Conservation (phyloP, 768 basidiomycete species). For the Boletus rubropictus region DNA sequence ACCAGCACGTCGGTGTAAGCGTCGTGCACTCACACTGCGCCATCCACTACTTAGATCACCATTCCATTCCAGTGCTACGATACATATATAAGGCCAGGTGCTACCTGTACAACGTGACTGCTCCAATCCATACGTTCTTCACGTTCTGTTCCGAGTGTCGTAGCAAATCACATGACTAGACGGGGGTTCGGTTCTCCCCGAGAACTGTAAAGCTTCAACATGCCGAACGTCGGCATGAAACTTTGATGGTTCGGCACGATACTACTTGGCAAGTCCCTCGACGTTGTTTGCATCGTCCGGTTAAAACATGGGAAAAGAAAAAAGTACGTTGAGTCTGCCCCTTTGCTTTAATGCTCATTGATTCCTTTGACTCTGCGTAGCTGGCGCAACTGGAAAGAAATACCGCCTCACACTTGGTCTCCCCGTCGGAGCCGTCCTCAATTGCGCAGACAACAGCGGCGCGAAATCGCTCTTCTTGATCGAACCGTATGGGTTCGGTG, state of each 20-base stretch:
- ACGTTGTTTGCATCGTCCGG: slow-evolving; percentile 8
- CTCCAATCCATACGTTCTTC: too few species aligned
- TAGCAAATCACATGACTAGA: too few species aligned
- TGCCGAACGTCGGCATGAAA: slow-evolving; percentile 20
- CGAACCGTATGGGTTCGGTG: slow-evolving; percentile 92
- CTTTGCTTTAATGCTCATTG: not conserved
- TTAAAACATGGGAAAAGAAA: slow-evolving; percentile 24
- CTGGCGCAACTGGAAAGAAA: slow-evolving; percentile 82
- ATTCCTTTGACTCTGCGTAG: slow-evolving; percentile 22
- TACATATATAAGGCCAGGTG: too few species aligned
- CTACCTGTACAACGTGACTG: too few species aligned
- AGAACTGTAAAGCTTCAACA: slow-evolving; percentile 14
- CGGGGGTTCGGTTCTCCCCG: not conserved
- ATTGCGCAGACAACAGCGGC: slow-evolving; percentile 99
- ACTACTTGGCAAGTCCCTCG: not conserved
- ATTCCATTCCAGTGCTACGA: too few species aligned
- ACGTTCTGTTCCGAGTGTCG: too few species aligned
- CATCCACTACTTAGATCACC: too few species aligned
- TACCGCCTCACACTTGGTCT: slow-evolving; percentile 94
- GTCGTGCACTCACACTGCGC: too few species aligned
- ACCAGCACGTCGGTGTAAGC: too few species aligned
- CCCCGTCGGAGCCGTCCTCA: slow-evolving; percentile 89
- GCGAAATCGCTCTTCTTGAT: slow-evolving; percentile 95
- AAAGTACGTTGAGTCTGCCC: slow-evolving; percentile 3
- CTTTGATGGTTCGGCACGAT: slow-evolving; percentile 11